Evolutionary conservation across 2,329 filamentous ascomycete genomes (phyloP).

Genomic region (Stemphylium vesicarium): DNA sequence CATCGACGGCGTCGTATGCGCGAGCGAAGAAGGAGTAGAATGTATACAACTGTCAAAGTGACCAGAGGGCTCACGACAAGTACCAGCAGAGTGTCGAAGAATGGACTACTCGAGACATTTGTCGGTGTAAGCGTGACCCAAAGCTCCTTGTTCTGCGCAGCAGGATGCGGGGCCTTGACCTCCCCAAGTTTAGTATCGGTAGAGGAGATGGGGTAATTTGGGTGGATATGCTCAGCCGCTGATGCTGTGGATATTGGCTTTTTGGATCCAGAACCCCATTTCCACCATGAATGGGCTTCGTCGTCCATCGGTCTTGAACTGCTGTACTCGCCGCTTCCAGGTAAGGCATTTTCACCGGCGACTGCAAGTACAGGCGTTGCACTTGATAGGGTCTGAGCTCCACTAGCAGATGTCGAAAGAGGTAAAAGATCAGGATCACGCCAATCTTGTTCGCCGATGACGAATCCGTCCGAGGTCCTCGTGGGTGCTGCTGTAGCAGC

Average conservation of each 20-base stretch:
- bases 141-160: constrained; percentile 71
- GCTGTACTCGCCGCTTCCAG: constrained; percentile 29
- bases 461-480: constrained; percentile 64
- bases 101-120: constrained; percentile 84
- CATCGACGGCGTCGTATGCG: constrained; percentile 88
- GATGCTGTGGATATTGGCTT: constrained; percentile 5
- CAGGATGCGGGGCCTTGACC: too few relatives aligned
- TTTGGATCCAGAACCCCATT: constrained; percentile 31
- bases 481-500: constrained; percentile 10
- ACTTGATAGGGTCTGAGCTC: not conserved
- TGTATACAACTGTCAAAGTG: constrained; percentile 91
- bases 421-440: constrained; percentile 76
- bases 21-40: constrained; percentile 82
- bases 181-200: too few relatives aligned
- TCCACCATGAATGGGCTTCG: constrained; percentile 36
- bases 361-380: constrained; percentile 42
- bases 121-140: constrained; percentile 97
- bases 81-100: constrained; percentile 95
- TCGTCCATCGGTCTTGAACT: constrained; percentile 1
- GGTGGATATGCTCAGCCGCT: too few relatives aligned
- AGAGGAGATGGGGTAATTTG: too few relatives aligned
- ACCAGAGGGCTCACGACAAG: constrained; percentile 94
- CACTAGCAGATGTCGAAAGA: constrained; percentile 40
- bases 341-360: constrained; percentile 54
- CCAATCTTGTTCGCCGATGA: constrained; percentile 88